Percentiles rank a stretch among this genome's conserved stretches.
phyloP scores from a whole-genome alignment of 1,284 basidiomycete genomes.

The Heliocybe sulcata region DNA sequence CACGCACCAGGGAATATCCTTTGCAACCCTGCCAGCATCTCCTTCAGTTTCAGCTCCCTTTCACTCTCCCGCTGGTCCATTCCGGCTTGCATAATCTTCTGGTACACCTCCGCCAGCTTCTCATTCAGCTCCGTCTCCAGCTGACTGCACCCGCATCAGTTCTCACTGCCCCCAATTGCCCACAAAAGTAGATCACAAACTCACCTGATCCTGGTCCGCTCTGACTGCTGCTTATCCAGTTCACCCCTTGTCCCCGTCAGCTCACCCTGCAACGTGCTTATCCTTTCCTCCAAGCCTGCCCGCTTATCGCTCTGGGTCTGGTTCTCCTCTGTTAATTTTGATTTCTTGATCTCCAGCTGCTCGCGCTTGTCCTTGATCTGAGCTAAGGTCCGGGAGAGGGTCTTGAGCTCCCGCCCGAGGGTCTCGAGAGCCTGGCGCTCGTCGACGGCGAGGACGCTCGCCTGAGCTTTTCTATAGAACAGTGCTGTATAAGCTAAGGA shows the following conservation, averaged over 20 bases:
- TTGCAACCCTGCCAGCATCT: conserved; percentile 79
- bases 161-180: neutral
- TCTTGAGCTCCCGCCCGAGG: conserved; percentile 80
- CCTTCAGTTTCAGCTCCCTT: conserved; percentile 78
- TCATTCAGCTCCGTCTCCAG: conserved; percentile 88
- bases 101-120: conserved; percentile 78
- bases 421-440: conserved; percentile 86
- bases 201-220: conserved; percentile 66
- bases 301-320: conserved; percentile 48
- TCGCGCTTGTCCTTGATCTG: conserved; percentile 66
- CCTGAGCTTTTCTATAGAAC: conserved; percentile 63
- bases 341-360: conserved; percentile 54
- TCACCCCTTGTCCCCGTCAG: conserved; percentile 59
- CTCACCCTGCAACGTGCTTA: conserved; percentile 44
- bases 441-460: conserved; percentile 73
- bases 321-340: conserved; percentile 58
- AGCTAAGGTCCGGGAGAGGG: conserved; percentile 54
- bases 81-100: conserved; percentile 83
- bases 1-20: conserved; percentile 76
- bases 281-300: conserved; percentile 54
- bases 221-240: conserved; percentile 67
- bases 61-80: conserved; percentile 85
- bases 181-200: conserved; percentile 22
- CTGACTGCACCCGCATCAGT: conserved; percentile 49
- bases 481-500: conserved; percentile 1